Evolutionary conservation across 441 rosid species (phyloP).

Genomic region (Macaranga tanarius): DNA sequence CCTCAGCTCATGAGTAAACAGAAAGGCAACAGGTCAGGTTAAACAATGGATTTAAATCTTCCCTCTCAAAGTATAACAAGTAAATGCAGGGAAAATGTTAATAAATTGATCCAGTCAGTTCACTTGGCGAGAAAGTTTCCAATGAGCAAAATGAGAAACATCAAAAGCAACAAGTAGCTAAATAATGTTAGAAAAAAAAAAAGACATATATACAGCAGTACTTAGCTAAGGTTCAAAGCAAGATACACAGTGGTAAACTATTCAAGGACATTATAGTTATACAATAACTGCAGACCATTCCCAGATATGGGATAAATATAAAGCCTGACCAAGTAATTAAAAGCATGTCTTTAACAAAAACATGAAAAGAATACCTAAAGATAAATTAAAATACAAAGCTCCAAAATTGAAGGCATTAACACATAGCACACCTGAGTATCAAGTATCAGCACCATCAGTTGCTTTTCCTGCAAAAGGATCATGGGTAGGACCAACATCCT

Average conservation of each 20-base stretch:
- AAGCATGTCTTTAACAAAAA: neutral
- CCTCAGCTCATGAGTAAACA: too few relatives aligned
- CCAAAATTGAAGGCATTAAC: constrained; percentile 2
- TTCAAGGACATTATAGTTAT: neutral
- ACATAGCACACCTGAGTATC: constrained; percentile 36
- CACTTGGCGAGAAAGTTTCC: too few relatives aligned
- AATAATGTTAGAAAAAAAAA: neutral
- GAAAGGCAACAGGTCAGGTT: too few relatives aligned
- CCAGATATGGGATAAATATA: too few relatives aligned
- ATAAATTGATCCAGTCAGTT: too few relatives aligned
- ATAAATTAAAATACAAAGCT: neutral
- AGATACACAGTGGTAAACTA: neutral
- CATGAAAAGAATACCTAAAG: neutral
- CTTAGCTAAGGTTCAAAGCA: neutral
- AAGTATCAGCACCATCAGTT: constrained; percentile 65
- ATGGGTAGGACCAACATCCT: constrained; percentile 85
- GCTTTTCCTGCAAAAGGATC: constrained; percentile 76
- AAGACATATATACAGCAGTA: neutral
- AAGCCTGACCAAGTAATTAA: neutral
- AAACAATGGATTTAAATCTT: too few relatives aligned
- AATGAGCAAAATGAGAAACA: too few relatives aligned
- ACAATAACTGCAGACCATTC: neutral
- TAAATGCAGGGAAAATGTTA: too few relatives aligned
- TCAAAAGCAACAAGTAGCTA: neutral
- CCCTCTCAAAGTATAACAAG: too few relatives aligned